Evolutionary conservation across 106 monocot genomes (phyloP), one percentile per base, ranked within the genome.

Genomic region (Amphibolis antarctica): DNA sequence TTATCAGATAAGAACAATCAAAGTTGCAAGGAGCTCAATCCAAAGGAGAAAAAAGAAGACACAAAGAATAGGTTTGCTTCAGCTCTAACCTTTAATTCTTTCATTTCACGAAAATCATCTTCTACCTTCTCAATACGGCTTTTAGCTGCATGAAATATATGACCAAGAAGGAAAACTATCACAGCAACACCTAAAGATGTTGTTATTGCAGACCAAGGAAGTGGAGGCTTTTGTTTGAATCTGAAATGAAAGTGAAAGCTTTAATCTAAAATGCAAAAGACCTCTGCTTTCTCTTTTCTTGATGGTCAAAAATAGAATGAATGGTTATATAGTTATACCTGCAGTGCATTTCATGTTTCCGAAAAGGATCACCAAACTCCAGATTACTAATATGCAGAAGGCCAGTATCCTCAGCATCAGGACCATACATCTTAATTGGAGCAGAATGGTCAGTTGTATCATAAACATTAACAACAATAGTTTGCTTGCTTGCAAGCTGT

Each of bases 341-440:
- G 88, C 87, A 92, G 42, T 80, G 88, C 92, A 92, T 92, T 64
- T 78, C 84, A 74, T 92, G 92, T 45, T 62, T 87, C 22, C 88
- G 76, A 25, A 66, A 52, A 7, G 92, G 92, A 72, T 92, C 92
- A 19, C 88, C 92, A 60, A 92, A 88, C 58, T 92, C 82, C 29
- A 92, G 60, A 64, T 17, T 56, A 69, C 92, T 88, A 31, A 79
- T 56, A 69, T 88, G 74, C 22, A 69, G 19, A 26, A 76, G 55
- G 42, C 69, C 59, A 29, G 69, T 42, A 42, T 63, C 74, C 28
- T 44, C 59, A 22, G 45, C 63, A 67, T 85, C 75, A 54, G 92
- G 80, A n/a, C 88, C 82, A 63, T 88, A 92, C 92, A 92, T 92
- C 50, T 44, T 82, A 59, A 88, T 80, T 61, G 82, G 77, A 30